Conservation (phyloP, 1,284 basidiomycete species). For the Ustilago hordei region DNA sequence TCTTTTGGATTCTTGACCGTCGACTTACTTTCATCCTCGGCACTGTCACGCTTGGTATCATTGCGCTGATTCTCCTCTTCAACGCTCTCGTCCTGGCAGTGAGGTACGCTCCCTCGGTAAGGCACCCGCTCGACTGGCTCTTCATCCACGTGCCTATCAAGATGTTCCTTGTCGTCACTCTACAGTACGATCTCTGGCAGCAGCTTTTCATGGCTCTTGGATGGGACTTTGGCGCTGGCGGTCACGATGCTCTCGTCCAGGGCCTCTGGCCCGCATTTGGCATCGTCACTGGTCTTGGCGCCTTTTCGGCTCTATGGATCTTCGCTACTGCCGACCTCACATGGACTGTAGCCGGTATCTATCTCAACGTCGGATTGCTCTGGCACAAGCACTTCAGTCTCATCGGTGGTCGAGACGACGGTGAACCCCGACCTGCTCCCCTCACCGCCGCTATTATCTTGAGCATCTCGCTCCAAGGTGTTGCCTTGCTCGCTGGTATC, state of each 20-base stretch:
- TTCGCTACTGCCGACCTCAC: constrained; percentile 60
- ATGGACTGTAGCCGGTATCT: constrained; percentile 57
- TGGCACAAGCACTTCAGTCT: constrained; percentile 53
- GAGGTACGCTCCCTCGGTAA: constrained; percentile 66
- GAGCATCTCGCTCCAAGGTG: constrained; percentile 49
- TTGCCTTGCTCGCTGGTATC: constrained; percentile 51
- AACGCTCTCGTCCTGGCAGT: constrained; percentile 56
- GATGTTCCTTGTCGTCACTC: constrained; percentile 72
- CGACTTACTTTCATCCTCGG: constrained; percentile 52
- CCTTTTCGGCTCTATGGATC: constrained; percentile 59
- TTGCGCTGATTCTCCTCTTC: constrained; percentile 54
- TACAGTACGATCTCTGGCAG: constrained; percentile 72
- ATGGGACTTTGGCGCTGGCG: constrained; percentile 68
- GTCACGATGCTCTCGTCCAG: constrained; percentile 33
- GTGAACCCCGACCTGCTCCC: constrained; percentile 50
- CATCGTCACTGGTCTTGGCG: constrained; percentile 51
- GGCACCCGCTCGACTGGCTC: constrained; percentile 72
- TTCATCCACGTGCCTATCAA: constrained; percentile 73
- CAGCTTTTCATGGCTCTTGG: constrained; percentile 72
- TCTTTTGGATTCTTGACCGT: constrained; percentile 77
- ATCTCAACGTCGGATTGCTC: constrained; percentile 57
- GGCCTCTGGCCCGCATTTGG: constrained; percentile 61
- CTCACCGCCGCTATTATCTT: constrained; percentile 57
- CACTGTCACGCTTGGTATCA: constrained; percentile 49
- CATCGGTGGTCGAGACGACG: constrained; percentile 39